Evolutionary conservation across 2,329 filamentous ascomycete species (phyloP), one percentile per base, ranked within the genome.

Genomic region (Cryphonectria carpinicola): DNA sequence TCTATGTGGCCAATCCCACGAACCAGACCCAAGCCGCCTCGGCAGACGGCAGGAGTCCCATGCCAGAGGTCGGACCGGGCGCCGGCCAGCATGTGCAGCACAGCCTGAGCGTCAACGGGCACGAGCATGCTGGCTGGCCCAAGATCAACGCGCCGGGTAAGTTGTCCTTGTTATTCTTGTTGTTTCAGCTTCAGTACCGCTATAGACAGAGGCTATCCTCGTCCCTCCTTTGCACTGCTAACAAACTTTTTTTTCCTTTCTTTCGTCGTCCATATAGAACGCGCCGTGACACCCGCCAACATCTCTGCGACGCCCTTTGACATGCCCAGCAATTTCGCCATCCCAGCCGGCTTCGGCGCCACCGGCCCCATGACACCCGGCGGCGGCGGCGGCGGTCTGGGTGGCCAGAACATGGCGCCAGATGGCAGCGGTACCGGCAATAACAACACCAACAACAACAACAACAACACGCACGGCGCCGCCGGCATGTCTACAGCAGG

Each of bases 221-320:
- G 6, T 6, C 46, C 22, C 7, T n/a, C 46, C 46, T n/a, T n/a
- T 6, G 46, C 46, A n/a, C 46, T 8, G 22, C 46, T 49, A n/a
- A 49, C 46, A 49, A 49, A 46, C 39, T 46, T 17, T n/a, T 11
- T n/a, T 7, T 11, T 1, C 13, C 37, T 39, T 39, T 39, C 10
- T 39, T 39, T 39, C 37, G 37, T 39, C 32, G 71, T 56, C 39
- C 5, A 35, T 56, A 19, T 67, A 79, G 79, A 82, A 71, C 84
- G 84, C 71, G 78, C 82, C 71, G 78, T 77, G 73, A 82, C 82
- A 3, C 81, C 83, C 14, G 84, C 84, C 70, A 87, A 86, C 71
- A 89, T 91, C 72, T 89, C 88, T 1, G 88, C 89, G 4, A 90
- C 88, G 1, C 88, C 89, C 0, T 91, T 90, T 75, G 88, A 91